Conservation (phyloP, 2,329 filamentous ascomycete species). For the Setomelanomma holmii region DNA sequence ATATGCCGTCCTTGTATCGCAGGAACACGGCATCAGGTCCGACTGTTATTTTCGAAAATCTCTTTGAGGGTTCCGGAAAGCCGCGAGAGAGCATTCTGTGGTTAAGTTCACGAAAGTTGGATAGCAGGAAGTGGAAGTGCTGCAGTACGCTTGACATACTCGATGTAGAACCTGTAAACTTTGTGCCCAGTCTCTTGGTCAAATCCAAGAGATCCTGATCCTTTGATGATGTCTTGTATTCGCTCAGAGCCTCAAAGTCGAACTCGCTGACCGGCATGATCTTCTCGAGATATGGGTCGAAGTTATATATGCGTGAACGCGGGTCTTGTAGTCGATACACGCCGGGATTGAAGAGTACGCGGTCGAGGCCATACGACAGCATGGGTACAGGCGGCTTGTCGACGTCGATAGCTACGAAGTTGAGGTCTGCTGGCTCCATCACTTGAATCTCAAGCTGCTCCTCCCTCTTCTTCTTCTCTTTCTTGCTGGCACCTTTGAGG, state of each 20-base stretch:
- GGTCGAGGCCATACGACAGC: conserved; percentile 77
- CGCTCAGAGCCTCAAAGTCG: conserved; percentile 83
- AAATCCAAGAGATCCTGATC: conserved; percentile 75
- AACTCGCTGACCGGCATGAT: conserved; percentile 96
- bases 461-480: conserved; percentile 9
- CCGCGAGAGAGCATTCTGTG: conserved; percentile 69
- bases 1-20: conserved; percentile 80
- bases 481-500: conserved; percentile 2
- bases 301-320: conserved; percentile 89
- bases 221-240: conserved; percentile 90
- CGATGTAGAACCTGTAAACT: conserved; percentile 93
- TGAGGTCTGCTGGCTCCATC: conserved; percentile 36
- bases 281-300: conserved; percentile 89
- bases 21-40: conserved; percentile 80
- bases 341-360: conserved; percentile 89
- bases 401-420: conserved; percentile 49
- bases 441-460: conserved; percentile 32
- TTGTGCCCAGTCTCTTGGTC: conserved; percentile 71
- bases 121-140: conserved; percentile 93
- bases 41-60: conserved; percentile 75
- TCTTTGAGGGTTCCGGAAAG: conserved; percentile 67
- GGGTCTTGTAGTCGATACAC: conserved; percentile 92
- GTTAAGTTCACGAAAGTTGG: conserved; percentile 78
- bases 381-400: conserved; percentile 64
- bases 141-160: conserved; percentile 89